Percentiles rank a stretch among this genome's conserved stretches.
Conservation (phyloP, 768 basidiomycete species). For the Chalciporus chontae region DNA sequence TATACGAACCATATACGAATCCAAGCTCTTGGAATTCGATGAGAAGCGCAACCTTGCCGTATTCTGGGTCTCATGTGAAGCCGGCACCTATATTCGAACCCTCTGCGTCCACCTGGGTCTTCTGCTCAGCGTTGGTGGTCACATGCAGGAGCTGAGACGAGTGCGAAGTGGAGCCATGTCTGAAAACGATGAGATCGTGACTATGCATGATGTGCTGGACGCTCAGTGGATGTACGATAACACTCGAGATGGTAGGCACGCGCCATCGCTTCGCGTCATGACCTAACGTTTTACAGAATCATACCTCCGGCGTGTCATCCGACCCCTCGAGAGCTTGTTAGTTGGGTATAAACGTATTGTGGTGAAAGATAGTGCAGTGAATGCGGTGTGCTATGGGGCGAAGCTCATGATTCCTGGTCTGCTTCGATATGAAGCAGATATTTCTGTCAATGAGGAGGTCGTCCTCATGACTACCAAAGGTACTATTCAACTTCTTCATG, state of each 20-base stretch:
- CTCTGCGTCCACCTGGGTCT: constrained; percentile 96
- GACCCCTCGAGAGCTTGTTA: constrained; percentile 90
- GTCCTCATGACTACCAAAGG: constrained; percentile 99
- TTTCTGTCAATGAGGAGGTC: constrained; percentile 91
- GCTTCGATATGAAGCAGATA: constrained; percentile 93
- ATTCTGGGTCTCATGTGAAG: constrained; percentile 99
- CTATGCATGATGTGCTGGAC: constrained; percentile 99
- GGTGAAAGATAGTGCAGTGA: constrained; percentile 98
- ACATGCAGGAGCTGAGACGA: constrained; percentile 97
- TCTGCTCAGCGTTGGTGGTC: constrained; percentile 94
- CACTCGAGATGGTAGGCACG: constrained; percentile 79
- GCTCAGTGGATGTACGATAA: constrained; percentile 99
- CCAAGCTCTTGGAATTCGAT: constrained; percentile 93
- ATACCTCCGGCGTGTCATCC: constrained; percentile 91
- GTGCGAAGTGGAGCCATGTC: constrained; percentile 95
- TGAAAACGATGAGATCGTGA: constrained; percentile 97
- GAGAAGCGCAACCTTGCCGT: constrained; percentile 95
- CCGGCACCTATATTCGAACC: constrained; percentile 94
- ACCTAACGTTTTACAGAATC: constrained; percentile 58
- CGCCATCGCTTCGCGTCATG: constrained; percentile 4
- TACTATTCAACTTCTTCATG: constrained; percentile 19
- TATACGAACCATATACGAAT: constrained; percentile 95
- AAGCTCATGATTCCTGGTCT: constrained; percentile 99
- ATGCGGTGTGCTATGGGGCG: constrained; percentile 98
- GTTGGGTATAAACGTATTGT: constrained; percentile 98